phyloP scores from a whole-genome alignment of 1,284 basidiomycete genomes.

The Sparassis latifolia region DNA sequence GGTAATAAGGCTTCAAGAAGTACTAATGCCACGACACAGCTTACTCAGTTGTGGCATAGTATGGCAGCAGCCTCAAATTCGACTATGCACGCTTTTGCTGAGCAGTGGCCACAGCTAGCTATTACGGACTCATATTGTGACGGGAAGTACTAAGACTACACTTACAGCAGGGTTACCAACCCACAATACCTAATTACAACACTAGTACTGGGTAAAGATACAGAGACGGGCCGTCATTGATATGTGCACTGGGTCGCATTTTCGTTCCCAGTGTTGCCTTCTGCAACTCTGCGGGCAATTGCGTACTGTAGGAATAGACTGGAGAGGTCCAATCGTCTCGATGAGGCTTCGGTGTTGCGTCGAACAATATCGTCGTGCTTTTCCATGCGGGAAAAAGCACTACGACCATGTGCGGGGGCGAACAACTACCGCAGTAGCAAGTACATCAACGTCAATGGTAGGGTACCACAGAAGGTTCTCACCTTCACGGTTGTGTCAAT shows the following conservation, averaged over 20 bases:
- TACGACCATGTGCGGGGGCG: slow-evolving; percentile 45
- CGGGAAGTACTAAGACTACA: not conserved
- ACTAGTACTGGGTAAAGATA: not conserved
- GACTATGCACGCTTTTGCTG: not conserved
- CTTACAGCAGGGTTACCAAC: not conserved
- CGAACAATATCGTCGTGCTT: slow-evolving; percentile 49
- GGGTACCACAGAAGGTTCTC: slow-evolving; percentile 9
- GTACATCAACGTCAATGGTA: slow-evolving; percentile 1
- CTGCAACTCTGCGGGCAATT: slow-evolving; percentile 20
- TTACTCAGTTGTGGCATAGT: not conserved
- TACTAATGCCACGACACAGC: not conserved
- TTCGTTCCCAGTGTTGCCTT: slow-evolving; percentile 9
- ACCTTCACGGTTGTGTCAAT: slow-evolving; percentile 89
- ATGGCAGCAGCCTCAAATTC: not conserved
- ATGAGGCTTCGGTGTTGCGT: slow-evolving; percentile 36
- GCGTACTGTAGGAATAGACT: slow-evolving; percentile 30
- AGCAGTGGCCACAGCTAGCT: not conserved
- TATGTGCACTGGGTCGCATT: not conserved
- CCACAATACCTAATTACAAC: not conserved
- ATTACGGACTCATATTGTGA: not conserved
- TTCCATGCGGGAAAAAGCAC: slow-evolving; percentile 45
- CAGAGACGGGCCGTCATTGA: not conserved
- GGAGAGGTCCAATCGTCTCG: slow-evolving; percentile 25
- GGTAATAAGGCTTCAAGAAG: not conserved
- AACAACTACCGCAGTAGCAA: slow-evolving; percentile 48